A percentile compares a stretch with the other conserved stretches of the same genome.
Conservation (phyloP, 2,329 filamentous ascomycete species). For the Hymenoscyphus albidus region DNA sequence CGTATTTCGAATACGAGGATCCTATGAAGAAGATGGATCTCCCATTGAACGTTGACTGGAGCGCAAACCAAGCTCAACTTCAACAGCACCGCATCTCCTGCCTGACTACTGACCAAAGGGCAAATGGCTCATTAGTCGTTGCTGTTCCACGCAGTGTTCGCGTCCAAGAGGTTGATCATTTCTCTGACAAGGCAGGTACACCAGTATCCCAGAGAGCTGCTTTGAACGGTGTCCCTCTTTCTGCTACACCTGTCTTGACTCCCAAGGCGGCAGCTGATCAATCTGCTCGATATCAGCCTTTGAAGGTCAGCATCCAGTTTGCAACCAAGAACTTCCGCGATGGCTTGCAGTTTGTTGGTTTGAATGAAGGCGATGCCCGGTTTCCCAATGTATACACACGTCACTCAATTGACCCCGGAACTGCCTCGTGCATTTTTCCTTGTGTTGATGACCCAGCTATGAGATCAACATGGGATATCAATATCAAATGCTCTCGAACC, state of each 20-base stretch:
- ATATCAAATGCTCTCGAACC: slow-evolving; percentile 80
- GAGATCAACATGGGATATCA: slow-evolving; percentile 82
- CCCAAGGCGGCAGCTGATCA: slow-evolving; percentile 37
- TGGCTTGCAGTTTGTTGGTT: slow-evolving; percentile 86
- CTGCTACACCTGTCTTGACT: slow-evolving; percentile 32
- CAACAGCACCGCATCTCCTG: slow-evolving; percentile 61
- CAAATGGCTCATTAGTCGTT: slow-evolving; percentile 55
- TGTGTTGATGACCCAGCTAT: slow-evolving; percentile 84
- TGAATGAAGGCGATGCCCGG: slow-evolving; percentile 71
- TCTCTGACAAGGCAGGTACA: slow-evolving; percentile 45
- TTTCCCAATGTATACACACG: slow-evolving; percentile 92
- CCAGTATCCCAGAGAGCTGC: slow-evolving; percentile 39
- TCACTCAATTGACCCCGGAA: slow-evolving; percentile 73
- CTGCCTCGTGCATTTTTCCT: slow-evolving; percentile 83
- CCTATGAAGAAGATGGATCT: slow-evolving; percentile 64
- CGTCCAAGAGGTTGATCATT: slow-evolving; percentile 57
- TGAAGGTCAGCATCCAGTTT: slow-evolving; percentile 72
- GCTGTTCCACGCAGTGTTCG: slow-evolving; percentile 56
- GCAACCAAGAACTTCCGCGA: slow-evolving; percentile 71
- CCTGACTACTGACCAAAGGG: slow-evolving; percentile 33
- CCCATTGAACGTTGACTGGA: slow-evolving; percentile 57
- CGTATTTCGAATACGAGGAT: slow-evolving; percentile 43
- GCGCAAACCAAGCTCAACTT: slow-evolving; percentile 71
- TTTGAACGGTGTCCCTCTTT: slow-evolving; percentile 33
- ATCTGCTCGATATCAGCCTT: slow-evolving; percentile 49